A percentile compares a stretch with the other conserved stretches of the same genome.
phyloP scores from a whole-genome alignment of 139 green algal species.

The Penium margaritaceum region DNA sequence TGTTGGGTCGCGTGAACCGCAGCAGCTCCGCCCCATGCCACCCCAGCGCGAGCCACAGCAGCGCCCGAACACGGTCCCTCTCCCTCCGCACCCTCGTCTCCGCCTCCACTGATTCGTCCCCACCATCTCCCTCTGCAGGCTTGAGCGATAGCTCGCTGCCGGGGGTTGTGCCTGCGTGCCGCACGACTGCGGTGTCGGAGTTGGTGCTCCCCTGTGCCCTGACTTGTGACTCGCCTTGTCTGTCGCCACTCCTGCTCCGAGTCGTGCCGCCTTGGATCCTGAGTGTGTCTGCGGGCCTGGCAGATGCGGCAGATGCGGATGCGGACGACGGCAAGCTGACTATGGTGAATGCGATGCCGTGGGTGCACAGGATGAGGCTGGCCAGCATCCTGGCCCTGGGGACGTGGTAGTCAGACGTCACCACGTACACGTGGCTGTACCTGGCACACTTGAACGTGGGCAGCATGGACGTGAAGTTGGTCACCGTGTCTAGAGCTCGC shows the following conservation, averaged over 20 bases:
- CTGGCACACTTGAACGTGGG: constrained; percentile 7
- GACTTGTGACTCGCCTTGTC: no score
- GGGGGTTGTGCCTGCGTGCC: no score
- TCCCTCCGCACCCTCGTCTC: constrained; percentile 21
- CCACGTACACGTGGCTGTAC: constrained; percentile 39
- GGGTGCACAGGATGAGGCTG: constrained; percentile 18
- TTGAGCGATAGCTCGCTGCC: no score
- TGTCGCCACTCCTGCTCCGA: no score
- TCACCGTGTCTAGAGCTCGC: constrained; percentile 36
- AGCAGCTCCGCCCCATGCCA: constrained; percentile 38
- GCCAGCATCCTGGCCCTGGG: constrained; percentile 18
- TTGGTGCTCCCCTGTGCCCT: no score
- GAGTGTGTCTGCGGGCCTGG: no score
- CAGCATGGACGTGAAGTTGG: constrained; percentile 30
- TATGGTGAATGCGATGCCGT: constrained; percentile 43
- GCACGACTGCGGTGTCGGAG: no score
- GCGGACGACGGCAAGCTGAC: no score
- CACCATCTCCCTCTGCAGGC: no score
- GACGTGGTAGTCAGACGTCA: constrained; percentile 46
- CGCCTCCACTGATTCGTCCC: neutral
- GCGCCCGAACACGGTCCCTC: constrained; percentile 20
- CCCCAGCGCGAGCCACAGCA: constrained; percentile 30
- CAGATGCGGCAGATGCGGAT: no score
- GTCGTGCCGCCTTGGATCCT: no score
- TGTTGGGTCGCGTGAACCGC: constrained; percentile 33